These are phyloP conservation scores for Populus alba DNA, from an alignment of 345 rosid species.

Conservation along the genomic window DNA sequence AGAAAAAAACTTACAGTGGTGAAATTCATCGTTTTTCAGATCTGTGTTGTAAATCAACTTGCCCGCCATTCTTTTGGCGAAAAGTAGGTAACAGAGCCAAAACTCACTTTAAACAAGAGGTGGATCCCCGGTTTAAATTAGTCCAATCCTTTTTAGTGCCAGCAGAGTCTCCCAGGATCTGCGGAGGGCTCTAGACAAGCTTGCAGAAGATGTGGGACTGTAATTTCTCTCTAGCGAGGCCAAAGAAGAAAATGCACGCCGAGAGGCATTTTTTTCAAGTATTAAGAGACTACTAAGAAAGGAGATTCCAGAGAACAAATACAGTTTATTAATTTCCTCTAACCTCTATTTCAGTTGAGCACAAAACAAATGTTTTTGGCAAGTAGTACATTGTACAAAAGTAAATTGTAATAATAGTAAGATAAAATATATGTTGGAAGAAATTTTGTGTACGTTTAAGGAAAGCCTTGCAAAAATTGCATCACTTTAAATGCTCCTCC, in stretches of 20 bases:
- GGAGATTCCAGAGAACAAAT: conserved; percentile 17
- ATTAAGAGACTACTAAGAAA: conserved; percentile 4
- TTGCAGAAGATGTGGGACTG: conserved; percentile 25
- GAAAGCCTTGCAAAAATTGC: too few species aligned
- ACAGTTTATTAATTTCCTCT: not conserved
- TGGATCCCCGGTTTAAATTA: conserved; percentile 17
- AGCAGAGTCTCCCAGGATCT: conserved; percentile 20
- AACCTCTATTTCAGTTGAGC: not conserved
- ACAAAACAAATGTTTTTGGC: not conserved
- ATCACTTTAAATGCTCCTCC: too few species aligned
- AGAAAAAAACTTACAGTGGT: not conserved
- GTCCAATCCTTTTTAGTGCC: conserved; percentile 52
- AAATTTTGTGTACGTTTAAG: too few species aligned
- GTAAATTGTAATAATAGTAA: too few species aligned
- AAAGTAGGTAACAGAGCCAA: conserved; percentile 29
- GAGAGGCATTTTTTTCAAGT: conserved; percentile 21
- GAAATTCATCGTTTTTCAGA: conserved; percentile 32
- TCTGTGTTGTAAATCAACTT: conserved; percentile 23
- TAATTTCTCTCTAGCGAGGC: not conserved
- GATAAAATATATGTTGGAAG: too few species aligned
- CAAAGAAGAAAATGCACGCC: not conserved
- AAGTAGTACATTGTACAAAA: not conserved
- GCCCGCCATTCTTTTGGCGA: conserved; percentile 33
- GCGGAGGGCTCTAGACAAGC: conserved; percentile 9
- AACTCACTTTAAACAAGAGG: not conserved